Base-by-base conservation (phyloP, 192 early-diverging fungal species). In the Obelidium mucronatum region DNA sequence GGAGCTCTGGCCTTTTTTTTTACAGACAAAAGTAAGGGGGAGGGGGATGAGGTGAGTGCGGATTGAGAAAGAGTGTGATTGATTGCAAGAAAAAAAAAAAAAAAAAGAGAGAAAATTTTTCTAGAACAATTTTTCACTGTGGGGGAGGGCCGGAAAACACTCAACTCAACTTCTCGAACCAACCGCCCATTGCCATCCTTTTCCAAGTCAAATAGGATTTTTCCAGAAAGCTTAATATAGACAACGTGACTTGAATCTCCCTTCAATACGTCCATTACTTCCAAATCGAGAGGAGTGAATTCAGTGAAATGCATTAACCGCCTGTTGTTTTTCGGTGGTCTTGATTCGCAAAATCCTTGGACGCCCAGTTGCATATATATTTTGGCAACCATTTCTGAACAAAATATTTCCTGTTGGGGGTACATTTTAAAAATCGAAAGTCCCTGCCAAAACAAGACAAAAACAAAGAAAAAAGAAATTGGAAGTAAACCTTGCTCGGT, bases 341-440 rank as follows among this genome's bases (percentile, higher is more conserved):
- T 26, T 11, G 31, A 30, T 40, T 62, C 67, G 33, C 26, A 67
- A 35, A 77, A 77, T 19, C 67, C 76, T 26, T 22, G 5, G 19
- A 77, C 37, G 1, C 54, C 40, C 36, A 77, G 35, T 2, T 68
- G 35, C 42, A 19, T 24, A 56, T 55, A 69, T 33, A 69, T 17
- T 30, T 69, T 58, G 13, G 76, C 76, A 3, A 77, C 76, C 51
- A 77, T 40, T 58, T 77, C 76, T 1, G 37, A 44, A 34, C 76
- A 77, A 34, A 77, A 77, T 13, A 77, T 67, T 34, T 77, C 54
- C n/a, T n/a, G n/a, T n/a, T n/a, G n/a, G n/a, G n/a, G n/a, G n/a
- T n/a, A n/a, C n/a, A n/a, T n/a, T n/a, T n/a, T n/a, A n/a, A n/a
- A n/a, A n/a, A n/a, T n/a, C n/a, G n/a, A n/a, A n/a, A n/a, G n/a